Base-by-base conservation (phyloP, 2,329 filamentous ascomycete species). In the Nothophoma quercina region DNA sequence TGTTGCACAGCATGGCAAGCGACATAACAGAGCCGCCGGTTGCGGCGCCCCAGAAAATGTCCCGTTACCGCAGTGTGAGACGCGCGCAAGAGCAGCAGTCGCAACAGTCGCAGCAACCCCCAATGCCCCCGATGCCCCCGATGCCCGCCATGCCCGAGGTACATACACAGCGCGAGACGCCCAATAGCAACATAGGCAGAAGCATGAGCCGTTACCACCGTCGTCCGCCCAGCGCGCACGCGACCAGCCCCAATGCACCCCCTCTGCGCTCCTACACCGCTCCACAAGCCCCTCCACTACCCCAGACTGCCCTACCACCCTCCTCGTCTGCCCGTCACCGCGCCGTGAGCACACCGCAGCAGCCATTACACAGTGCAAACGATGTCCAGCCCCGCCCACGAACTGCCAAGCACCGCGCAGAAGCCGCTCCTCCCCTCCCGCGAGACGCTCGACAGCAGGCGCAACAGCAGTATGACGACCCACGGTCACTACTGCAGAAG, bases 51-150 rank as follows among this genome's bases (percentile, higher is more conserved):
- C 67, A 71, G 44, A 85, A 83, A 64, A 80, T 83, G 66, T 82
- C 83, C 47, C 79, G 84, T 33, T 87, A 87, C 70, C 78, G 83
- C 58, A 84, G 82, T 23, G 82, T 85, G 48, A 75, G 84, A 52
- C 77, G 78, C 56, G 75, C 74, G 18, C 72, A 76, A 46, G 68
- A 75, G 51, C 64, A 72, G 45, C 67, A 70, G 28, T 47, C 45
- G 18, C 55, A 56, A 15, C 54, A 50, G 9, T 44, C 55, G 28
- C 50, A 65, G 38, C 50, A 41, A 33, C 59, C 63, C 18, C 58
- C 57, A 16, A 21, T 54, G n/a, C 43, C 60, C 19, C 43, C 60
- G 40, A 41, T 65, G 32, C 70, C 70, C 21, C 52, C 62, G 3
- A 59, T 58, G 48, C 57, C 42, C 15, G 43, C 43, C 26, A 39